These are phyloP conservation scores for Streptanthus diversifolius DNA, from an alignment of 345 rosid genomes.

Conservation along the genomic window DNA sequence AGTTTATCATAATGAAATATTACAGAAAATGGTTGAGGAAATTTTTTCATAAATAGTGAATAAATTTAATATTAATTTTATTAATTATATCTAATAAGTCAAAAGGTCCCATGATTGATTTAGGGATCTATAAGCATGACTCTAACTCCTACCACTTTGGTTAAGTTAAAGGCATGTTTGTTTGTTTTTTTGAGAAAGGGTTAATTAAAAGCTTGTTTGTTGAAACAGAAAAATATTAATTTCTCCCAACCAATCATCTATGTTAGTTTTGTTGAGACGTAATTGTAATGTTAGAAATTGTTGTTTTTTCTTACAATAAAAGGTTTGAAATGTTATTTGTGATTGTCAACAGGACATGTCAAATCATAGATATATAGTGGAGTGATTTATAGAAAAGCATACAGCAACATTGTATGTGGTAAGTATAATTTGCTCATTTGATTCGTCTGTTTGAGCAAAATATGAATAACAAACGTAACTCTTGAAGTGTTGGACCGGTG, in stretches of 20 bases:
- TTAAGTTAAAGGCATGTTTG: not conserved
- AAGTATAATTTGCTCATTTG: slow-evolving; percentile 9
- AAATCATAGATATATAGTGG: slow-evolving; percentile 29
- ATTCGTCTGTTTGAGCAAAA: slow-evolving; percentile 21
- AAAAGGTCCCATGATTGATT: slow-evolving; percentile 19
- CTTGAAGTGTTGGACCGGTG: slow-evolving; percentile 3
- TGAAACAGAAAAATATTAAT: not conserved
- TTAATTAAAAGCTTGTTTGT: not conserved
- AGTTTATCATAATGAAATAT: not conserved
- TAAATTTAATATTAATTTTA: not conserved
- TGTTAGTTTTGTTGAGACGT: not conserved
- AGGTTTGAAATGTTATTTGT: not conserved
- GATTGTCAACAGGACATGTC: slow-evolving; percentile 21
- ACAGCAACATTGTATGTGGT: slow-evolving; percentile 5
- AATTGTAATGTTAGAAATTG: not conserved
- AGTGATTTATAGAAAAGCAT: slow-evolving; percentile 24
- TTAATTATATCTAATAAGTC: not conserved
- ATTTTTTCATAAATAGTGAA: not conserved
- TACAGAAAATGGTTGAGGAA: not conserved
- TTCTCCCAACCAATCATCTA: not conserved
- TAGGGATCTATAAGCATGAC: not conserved
- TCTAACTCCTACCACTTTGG: slow-evolving; percentile 7
- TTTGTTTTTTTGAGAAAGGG: too few species aligned
- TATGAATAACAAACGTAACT: slow-evolving; percentile 12
- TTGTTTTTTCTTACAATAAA: not conserved